phyloP scores from a whole-genome alignment of 306 rosid species.

The Crotalaria pallida region DNA sequence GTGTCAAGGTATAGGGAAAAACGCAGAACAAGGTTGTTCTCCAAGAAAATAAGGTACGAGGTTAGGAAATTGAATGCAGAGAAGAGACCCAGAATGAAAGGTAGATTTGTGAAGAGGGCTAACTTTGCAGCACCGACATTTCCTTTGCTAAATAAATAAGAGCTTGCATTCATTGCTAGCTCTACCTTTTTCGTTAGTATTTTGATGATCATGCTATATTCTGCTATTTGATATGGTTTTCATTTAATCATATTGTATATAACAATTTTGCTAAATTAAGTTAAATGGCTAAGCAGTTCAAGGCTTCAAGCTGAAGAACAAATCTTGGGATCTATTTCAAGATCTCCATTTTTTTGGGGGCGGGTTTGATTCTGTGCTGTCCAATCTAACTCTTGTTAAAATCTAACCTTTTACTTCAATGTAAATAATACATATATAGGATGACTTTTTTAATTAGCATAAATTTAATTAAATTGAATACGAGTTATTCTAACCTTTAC shows the following conservation, averaged over 20 bases:
- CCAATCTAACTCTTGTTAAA: no score
- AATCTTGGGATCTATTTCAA: no score
- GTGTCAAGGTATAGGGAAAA: slow-evolving; percentile 88
- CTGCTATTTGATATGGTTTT: background rate
- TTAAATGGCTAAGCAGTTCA: no score
- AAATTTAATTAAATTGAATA: no score
- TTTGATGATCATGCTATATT: background rate
- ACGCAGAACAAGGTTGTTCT: slow-evolving; percentile 76
- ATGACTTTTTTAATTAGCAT: no score
- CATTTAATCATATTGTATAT: background rate
- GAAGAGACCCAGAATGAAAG: slow-evolving; percentile 97
- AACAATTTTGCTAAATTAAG: no score
- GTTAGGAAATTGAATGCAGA: slow-evolving; percentile 94
- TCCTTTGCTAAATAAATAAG: slow-evolving; percentile 35
- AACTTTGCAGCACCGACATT: slow-evolving; percentile 41
- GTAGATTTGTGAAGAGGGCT: slow-evolving; percentile 82
- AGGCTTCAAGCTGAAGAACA: no score
- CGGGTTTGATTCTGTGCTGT: no score
- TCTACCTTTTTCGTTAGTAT: background rate
- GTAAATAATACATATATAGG: no score
- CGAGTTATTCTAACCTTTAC: no score
- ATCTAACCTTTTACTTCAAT: no score
- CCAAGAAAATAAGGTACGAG: slow-evolving; percentile 94
- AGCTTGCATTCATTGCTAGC: background rate
- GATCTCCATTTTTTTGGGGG: no score